Conservation (phyloP, 257 asterid genomes). For the Gardenia jasminoides region DNA sequence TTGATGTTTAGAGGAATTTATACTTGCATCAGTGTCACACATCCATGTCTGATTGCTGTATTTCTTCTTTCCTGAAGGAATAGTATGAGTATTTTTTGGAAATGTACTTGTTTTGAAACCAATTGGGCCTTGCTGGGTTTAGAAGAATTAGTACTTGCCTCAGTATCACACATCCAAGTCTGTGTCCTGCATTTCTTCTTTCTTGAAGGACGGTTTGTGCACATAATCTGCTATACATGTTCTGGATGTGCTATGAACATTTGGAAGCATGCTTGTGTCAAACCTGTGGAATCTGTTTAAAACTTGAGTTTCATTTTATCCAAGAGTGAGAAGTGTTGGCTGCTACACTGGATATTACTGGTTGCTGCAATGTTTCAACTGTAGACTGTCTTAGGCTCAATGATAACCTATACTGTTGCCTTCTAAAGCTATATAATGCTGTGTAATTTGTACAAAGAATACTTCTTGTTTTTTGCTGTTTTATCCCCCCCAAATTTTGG, state of each 20-base stretch:
- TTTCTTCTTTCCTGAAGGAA: no score
- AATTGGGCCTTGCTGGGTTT: neutral
- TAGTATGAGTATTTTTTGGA: neutral
- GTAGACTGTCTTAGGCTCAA: neutral
- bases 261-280: neutral
- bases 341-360: no score
- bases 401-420: neutral
- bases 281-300: neutral
- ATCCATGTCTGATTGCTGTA: no score
- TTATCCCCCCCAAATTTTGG: neutral
- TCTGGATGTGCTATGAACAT: neutral
- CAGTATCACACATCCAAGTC: neutral
- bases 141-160: neutral
- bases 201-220: neutral
- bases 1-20: neutral
- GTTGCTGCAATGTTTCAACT: neutral
- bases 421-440: neutral
- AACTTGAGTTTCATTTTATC: neutral
- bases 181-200: neutral
- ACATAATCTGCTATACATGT: neutral
- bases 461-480: neutral
- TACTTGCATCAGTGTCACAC: neutral
- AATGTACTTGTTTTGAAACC: neutral
- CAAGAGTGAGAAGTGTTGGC: neutral
- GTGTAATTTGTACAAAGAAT: neutral